Evolutionary conservation across 2,329 filamentous ascomycete genomes (phyloP).

Genomic region (Pezicula radicicola): DNA sequence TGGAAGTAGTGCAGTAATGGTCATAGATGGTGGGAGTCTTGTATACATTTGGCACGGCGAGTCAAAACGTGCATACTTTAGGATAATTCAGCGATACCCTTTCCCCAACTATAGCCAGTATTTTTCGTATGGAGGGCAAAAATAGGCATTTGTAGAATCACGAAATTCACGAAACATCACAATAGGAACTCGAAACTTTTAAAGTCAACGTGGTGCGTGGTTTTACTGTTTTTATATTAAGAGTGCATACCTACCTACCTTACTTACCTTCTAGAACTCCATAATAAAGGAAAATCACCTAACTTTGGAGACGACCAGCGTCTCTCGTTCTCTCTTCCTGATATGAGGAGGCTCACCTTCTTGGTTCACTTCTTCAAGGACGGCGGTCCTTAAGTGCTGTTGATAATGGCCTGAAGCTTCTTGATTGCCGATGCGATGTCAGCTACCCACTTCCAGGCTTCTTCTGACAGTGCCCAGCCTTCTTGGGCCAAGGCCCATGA

Average conservation of each 20-base stretch:
- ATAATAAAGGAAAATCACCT: too few species aligned
- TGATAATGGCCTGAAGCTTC: neutral
- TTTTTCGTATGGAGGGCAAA: too few species aligned
- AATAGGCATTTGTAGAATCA: too few species aligned
- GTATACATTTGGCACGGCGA: neutral
- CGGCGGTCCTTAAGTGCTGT: neutral
- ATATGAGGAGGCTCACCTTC: neutral
- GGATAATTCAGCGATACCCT: too few species aligned
- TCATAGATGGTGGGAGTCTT: neutral
- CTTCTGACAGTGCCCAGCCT: neutral
- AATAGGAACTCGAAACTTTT: too few species aligned
- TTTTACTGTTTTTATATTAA: too few species aligned
- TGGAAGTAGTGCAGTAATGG: neutral
- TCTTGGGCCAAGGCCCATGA: conserved; percentile 45
- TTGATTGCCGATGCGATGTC: neutral
- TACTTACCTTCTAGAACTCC: too few species aligned
- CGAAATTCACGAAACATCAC: too few species aligned
- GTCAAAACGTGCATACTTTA: neutral
- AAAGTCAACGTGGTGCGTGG: too few species aligned
- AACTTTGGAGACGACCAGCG: too few species aligned
- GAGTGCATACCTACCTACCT: too few species aligned
- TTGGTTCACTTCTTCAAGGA: neutral
- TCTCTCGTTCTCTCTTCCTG: neutral
- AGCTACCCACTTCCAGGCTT: neutral
- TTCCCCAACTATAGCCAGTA: too few species aligned